These are phyloP conservation scores for Skeletonema marinoi DNA, from an alignment of 108 stramenopile genomes.

Conservation along the genomic window DNA sequence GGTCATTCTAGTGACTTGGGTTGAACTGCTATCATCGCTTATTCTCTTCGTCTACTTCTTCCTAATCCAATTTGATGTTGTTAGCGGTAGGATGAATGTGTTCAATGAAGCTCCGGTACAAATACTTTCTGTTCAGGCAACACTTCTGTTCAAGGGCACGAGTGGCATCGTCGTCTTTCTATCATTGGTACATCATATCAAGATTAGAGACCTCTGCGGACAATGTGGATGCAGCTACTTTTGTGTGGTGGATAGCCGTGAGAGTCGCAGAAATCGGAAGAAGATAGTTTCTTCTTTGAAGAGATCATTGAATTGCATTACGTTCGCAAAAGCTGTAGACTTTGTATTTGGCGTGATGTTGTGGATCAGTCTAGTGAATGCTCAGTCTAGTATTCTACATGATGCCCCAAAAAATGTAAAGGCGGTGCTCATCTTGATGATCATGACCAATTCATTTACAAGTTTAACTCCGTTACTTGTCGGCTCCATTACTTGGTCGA, in stretches of 20 bases:
- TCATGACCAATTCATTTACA: slow-evolving; percentile 1
- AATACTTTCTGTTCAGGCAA: slow-evolving; percentile 15
- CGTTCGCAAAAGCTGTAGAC: slow-evolving; percentile 10
- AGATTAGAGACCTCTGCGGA: slow-evolving; percentile 10
- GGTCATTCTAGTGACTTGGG: slow-evolving; percentile 7
- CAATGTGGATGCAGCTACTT: slow-evolving; percentile 6
- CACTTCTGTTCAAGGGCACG: slow-evolving; percentile 12
- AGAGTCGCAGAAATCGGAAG: not conserved
- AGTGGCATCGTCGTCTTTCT: slow-evolving; percentile 12
- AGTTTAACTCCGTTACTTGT: slow-evolving; percentile 4
- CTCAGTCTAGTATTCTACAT: not conserved
- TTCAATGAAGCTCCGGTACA: slow-evolving; percentile 9
- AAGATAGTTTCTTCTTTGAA: slow-evolving; percentile 1
- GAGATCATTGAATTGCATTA: slow-evolving; percentile 16
- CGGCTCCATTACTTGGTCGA: slow-evolving; percentile 10
- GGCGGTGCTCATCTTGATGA: slow-evolving; percentile 8
- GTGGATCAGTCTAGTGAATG: slow-evolving; percentile 14
- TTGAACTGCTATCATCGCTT: slow-evolving; percentile 14
- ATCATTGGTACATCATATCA: slow-evolving; percentile 16
- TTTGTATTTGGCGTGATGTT: slow-evolving; percentile 8
- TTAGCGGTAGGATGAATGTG: not conserved
- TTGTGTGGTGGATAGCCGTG: not conserved
- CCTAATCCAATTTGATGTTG: slow-evolving; percentile 1
- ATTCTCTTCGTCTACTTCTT: slow-evolving; percentile 11
- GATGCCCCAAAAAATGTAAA: slow-evolving; percentile 27